A percentile compares a stretch with the other conserved stretches of the same genome.
phyloP scores from a whole-genome alignment of 177 flowering plant genomes.

The Vitis hybrid region DNA sequence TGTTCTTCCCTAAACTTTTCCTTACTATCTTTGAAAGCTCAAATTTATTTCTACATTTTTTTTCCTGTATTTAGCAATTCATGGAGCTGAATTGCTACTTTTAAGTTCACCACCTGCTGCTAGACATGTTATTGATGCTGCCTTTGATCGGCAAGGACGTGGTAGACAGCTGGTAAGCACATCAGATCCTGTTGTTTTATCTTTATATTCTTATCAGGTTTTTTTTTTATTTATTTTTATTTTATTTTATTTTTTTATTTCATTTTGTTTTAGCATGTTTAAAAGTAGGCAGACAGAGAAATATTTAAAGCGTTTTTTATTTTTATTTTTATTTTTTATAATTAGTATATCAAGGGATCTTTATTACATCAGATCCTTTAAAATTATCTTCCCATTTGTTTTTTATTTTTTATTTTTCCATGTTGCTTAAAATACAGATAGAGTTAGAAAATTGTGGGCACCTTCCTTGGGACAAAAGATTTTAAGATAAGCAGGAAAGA shows the following conservation, averaged over 20 bases:
- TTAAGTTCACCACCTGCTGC: constrained; percentile 54
- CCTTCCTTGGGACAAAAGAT: too few relatives aligned
- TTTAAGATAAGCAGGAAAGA: too few relatives aligned
- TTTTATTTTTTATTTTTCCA: too few relatives aligned
- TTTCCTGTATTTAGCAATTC: constrained; percentile 40
- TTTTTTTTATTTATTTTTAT: too few relatives aligned
- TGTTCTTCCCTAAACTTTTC: not conserved
- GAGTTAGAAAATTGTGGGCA: too few relatives aligned
- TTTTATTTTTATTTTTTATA: too few relatives aligned
- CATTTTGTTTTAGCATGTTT: not conserved
- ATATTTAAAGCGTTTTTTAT: too few relatives aligned
- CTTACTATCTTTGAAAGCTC: constrained; percentile 1
- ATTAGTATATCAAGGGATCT: too few relatives aligned
- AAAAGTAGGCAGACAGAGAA: too few relatives aligned
- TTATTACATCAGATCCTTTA: too few relatives aligned
- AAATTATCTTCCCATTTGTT: too few relatives aligned
- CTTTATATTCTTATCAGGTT: not conserved
- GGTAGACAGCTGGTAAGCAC: constrained; percentile 79
- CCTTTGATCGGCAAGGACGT: constrained; percentile 69
- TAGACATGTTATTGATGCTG: constrained; percentile 64
- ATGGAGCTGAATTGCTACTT: constrained; percentile 75
- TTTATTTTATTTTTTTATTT: not conserved
- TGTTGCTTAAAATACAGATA: too few relatives aligned
- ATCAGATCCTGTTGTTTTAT: not conserved
- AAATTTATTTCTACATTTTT: not conserved